Base-by-base conservation (phyloP, 2,329 filamentous ascomycete genomes). In the Simplicillium sp. region DNA sequence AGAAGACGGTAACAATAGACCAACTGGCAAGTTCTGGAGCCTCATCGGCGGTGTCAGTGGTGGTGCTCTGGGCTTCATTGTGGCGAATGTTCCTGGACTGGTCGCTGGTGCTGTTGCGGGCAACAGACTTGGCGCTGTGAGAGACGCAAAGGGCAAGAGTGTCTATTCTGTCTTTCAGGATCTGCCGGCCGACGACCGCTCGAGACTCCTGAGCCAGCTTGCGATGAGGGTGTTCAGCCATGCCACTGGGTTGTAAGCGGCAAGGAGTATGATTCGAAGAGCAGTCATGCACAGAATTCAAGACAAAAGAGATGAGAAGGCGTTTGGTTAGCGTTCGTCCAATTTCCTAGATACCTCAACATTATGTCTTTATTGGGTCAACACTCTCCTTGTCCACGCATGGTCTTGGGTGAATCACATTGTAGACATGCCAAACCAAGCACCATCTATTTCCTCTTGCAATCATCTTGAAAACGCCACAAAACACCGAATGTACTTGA, bases 91-190 rank as follows among this genome's bases (percentile, higher is more conserved):
- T 37, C 86, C 90, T 0, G 92, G 92, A 0, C 74, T 90, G 54
- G 62, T 97, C 31, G 90, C 90, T 1, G 92, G 92, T 3, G 87
- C 87, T 3, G 89, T 96, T 3, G 90, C 89, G 1, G 92, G 92
- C 11, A 97, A 96, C 64, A 68, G 89, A 39, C 65, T 97, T n/a
- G 92, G 92, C 1, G 86, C 87, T 7, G 77, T 98, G 15, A 73
- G 92, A 42, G 92, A 98, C 64, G 80, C 84, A 28, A 88, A 81
- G 64, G 89, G 89, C 16, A 97, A 96, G 80, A 94, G 87, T 56
- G 92, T 98, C 6, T 97, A 94, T 62, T 72, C 80, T 20, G 92
- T 96, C 13, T 97, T 90, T 59, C 80, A 76, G 70, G 85, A 95
- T 52, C 68, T 98, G 55, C 88, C 88, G 38, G 84, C 87, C 61